phyloP scores from a whole-genome alignment of 768 basidiomycete genomes.

The Mycena kentingensis region DNA sequence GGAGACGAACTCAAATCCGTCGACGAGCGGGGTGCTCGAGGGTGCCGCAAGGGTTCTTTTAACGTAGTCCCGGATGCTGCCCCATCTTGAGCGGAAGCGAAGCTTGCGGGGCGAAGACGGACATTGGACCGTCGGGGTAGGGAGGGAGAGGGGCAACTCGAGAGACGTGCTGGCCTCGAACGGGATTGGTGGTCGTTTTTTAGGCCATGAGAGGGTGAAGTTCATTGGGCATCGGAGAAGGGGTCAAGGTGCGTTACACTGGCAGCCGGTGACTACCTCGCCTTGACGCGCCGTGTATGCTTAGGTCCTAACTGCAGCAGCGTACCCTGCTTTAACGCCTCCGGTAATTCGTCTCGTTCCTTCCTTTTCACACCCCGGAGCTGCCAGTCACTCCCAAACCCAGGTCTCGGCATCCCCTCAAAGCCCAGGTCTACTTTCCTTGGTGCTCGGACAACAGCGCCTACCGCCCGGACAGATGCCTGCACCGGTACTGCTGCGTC shows the following conservation, averaged over 20 bases:
- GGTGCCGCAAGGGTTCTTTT: slow-evolving; percentile 20
- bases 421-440: slow-evolving; percentile 28
- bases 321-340: slow-evolving; percentile 38
- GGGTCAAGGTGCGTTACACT: no score
- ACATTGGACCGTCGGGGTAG: slow-evolving; percentile 3
- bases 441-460: not conserved
- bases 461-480: not conserved
- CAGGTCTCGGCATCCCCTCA: slow-evolving; percentile 42
- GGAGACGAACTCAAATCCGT: slow-evolving; percentile 5
- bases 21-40: slow-evolving; percentile 9
- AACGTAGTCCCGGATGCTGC: slow-evolving; percentile 2
- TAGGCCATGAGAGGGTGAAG: not conserved
- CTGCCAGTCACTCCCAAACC: slow-evolving; percentile 42
- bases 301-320: slow-evolving; percentile 44
- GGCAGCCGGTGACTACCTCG: not conserved
- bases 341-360: slow-evolving; percentile 2
- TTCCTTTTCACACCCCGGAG: slow-evolving; percentile 24
- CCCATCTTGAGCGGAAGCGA: slow-evolving; percentile 2
- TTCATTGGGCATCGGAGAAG: not conserved
- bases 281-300: slow-evolving; percentile 26
- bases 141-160: slow-evolving; percentile 8
- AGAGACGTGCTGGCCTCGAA: slow-evolving; percentile 1
- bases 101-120: not conserved
- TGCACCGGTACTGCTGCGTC: not conserved
- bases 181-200: not conserved